These are phyloP conservation scores for Quercus robur DNA, from an alignment of 306 rosid genomes.

Conservation along the genomic window DNA sequence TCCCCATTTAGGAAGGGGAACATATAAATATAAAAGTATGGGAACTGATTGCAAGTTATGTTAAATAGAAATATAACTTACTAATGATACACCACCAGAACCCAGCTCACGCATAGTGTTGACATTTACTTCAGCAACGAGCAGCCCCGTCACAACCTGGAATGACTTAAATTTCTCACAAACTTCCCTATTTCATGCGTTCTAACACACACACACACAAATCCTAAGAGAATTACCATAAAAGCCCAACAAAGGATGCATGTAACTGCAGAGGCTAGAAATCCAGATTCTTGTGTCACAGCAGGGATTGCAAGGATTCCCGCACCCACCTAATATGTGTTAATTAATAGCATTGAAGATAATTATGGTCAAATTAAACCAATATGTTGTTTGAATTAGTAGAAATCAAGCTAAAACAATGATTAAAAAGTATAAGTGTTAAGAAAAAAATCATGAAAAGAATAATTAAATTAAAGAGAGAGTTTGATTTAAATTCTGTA, in stretches of 20 bases:
- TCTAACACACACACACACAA: neutral
- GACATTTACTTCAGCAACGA: conserved; percentile 75
- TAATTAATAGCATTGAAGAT: conserved; percentile 21
- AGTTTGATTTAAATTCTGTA: too few species aligned
- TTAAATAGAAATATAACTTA: conserved; percentile 26
- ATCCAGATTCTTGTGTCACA: conserved; percentile 78
- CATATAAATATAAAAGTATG: neutral
- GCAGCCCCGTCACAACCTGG: conserved; percentile 80
- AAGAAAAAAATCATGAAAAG: neutral
- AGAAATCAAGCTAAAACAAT: neutral
- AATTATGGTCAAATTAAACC: neutral
- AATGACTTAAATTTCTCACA: conserved; percentile 2
- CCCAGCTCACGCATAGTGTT: conserved; percentile 84
- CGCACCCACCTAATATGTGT: conserved; percentile 56
- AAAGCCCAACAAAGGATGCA: conserved; percentile 63
- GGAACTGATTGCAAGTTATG: neutral
- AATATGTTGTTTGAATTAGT: neutral
- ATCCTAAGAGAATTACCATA: conserved; percentile 47
- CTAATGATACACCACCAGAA: conserved; percentile 75
- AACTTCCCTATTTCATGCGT: neutral
- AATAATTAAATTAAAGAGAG: neutral
- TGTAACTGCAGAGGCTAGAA: conserved; percentile 64
- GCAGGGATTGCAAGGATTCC: conserved; percentile 83
- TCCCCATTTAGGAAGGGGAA: neutral
- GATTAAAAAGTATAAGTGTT: neutral